These are phyloP conservation scores for Suillus luteus DNA, from an alignment of 768 basidiomycete genomes.

Conservation along the genomic window DNA sequence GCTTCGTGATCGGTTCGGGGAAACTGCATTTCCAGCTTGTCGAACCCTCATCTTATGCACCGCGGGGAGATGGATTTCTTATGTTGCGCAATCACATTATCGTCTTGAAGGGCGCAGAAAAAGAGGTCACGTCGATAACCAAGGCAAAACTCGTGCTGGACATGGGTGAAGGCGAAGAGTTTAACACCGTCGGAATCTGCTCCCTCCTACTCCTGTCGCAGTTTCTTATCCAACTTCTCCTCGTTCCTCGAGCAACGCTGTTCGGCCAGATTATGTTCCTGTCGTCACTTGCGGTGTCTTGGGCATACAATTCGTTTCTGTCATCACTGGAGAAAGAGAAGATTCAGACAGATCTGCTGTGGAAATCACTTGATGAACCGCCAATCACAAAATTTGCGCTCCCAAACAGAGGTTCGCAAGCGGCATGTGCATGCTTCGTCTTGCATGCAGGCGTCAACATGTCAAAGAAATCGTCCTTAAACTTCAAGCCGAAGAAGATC, in stretches of 20 bases:
- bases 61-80: slow-evolving; percentile 32
- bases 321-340: slow-evolving; percentile 33
- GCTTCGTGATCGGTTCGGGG: slow-evolving; percentile 32
- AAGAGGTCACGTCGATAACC: slow-evolving; percentile 30
- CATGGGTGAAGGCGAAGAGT: slow-evolving; percentile 11
- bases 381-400: slow-evolving; percentile 15
- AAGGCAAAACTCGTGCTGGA: slow-evolving; percentile 28
- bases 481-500: slow-evolving; percentile 17
- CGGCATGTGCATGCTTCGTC: slow-evolving; percentile 20
- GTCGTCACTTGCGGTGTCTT: slow-evolving; percentile 33
- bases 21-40: slow-evolving; percentile 19
- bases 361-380: slow-evolving; percentile 20
- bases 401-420: slow-evolving; percentile 21
- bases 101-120: slow-evolving; percentile 32
- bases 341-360: slow-evolving; percentile 25
- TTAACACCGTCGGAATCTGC: slow-evolving; percentile 24
- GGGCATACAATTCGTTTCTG: slow-evolving; percentile 34
- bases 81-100: slow-evolving; percentile 22
- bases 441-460: slow-evolving; percentile 6
- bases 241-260: slow-evolving; percentile 33
- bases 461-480: neutral
- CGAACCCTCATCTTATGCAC: slow-evolving; percentile 21
- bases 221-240: slow-evolving; percentile 33
- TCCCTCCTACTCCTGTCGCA: slow-evolving; percentile 32
- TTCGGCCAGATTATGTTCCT: slow-evolving; percentile 40